phyloP scores from a whole-genome alignment of 2,329 filamentous ascomycete species.

The Zasmidium cellare region DNA sequence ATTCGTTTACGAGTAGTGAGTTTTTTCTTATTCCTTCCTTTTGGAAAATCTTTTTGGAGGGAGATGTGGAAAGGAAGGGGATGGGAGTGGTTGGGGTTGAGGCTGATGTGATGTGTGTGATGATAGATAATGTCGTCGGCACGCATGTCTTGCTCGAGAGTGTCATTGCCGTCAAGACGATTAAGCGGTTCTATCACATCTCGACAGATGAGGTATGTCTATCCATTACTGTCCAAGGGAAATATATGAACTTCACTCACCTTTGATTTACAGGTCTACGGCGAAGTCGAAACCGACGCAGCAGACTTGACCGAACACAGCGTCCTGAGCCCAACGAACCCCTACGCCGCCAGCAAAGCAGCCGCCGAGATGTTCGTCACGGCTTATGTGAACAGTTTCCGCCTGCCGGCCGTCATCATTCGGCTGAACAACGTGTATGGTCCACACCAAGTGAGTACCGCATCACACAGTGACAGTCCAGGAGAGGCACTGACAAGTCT shows the following conservation, averaged over 20 bases:
- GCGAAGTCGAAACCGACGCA: conserved; percentile 71
- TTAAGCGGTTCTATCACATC: conserved; percentile 76
- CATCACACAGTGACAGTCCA: neutral
- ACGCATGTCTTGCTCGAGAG: conserved; percentile 81
- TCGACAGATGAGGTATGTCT: conserved; percentile 64
- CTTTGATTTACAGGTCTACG: conserved; percentile 66
- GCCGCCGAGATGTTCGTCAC: conserved; percentile 56
- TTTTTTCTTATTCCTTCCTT: no score
- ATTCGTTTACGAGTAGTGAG: conserved; percentile 69
- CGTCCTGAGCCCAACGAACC: conserved; percentile 76
- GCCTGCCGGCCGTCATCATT: conserved; percentile 76
- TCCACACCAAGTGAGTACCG: conserved; percentile 69
- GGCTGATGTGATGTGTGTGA: no score
- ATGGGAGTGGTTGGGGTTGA: no score
- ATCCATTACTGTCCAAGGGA: neutral
- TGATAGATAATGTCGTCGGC: conserved; percentile 68
- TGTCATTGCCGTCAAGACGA: conserved; percentile 64
- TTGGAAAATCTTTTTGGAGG: no score
- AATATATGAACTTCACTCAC: conserved; percentile 13
- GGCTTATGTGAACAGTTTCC: conserved; percentile 82
- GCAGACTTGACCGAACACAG: conserved; percentile 72
- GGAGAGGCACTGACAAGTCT: conserved; percentile 15
- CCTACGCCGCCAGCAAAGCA: conserved; percentile 46
- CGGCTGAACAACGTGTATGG: conserved; percentile 85
- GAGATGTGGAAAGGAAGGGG: no score